A percentile compares a stretch with the other conserved stretches of the same genome.
Conservation (phyloP, 1,139 yeast genomes). For the Kluyveromyces marxianus region DNA sequence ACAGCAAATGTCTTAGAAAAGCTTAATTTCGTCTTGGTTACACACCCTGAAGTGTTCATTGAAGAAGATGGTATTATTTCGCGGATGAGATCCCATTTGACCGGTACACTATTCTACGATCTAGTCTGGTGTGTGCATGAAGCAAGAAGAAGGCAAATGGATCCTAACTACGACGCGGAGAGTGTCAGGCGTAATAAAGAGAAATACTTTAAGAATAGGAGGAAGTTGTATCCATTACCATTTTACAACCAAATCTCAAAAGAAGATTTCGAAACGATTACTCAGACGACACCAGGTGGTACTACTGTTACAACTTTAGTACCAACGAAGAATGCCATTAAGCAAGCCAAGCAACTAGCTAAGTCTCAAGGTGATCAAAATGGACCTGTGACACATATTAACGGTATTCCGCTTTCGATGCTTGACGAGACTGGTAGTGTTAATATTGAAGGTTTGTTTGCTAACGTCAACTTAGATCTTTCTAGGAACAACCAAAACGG, state of each 20-base stretch:
- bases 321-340: slow-evolving; percentile 72
- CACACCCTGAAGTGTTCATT: slow-evolving; percentile 77
- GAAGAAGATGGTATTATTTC: slow-evolving; percentile 67
- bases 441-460: slow-evolving; percentile 17
- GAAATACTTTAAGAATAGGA: slow-evolving; percentile 17
- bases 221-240: slow-evolving; percentile 66
- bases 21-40: slow-evolving; percentile 75
- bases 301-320: slow-evolving; percentile 84
- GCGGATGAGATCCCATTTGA: slow-evolving; percentile 85
- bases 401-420: slow-evolving; percentile 76
- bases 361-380: slow-evolving; percentile 17
- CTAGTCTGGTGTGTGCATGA: slow-evolving; percentile 94
- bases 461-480: background rate
- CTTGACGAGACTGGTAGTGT: slow-evolving; percentile 74
- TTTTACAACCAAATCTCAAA: slow-evolving; percentile 88
- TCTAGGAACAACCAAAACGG: background rate
- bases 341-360: slow-evolving; percentile 33
- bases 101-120: slow-evolving; percentile 87
- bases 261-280: slow-evolving; percentile 79
- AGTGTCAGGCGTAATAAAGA: slow-evolving; percentile 28
- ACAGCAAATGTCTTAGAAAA: slow-evolving; percentile 92
- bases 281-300: slow-evolving; percentile 86
- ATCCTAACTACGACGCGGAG: slow-evolving; percentile 36
- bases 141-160: slow-evolving; percentile 68
- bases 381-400: slow-evolving; percentile 36